A percentile compares a stretch with the other conserved stretches of the same genome.
These are phyloP conservation scores for Magnolia sinica DNA, from an alignment of 164 flowering plant species.

Conservation along the genomic window DNA sequence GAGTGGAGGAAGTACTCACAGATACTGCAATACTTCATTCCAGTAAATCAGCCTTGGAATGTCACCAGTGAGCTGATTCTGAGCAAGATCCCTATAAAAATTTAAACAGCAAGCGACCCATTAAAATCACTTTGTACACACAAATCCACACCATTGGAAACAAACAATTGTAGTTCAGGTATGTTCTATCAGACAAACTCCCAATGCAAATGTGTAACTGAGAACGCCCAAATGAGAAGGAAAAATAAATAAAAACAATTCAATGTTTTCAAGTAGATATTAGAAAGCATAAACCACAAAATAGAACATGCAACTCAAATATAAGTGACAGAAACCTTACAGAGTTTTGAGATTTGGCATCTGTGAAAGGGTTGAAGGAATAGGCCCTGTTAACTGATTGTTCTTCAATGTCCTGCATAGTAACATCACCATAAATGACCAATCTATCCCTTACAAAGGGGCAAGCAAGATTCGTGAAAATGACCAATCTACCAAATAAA, in stretches of 20 bases:
- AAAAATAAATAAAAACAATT: background rate
- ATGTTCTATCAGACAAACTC: no score
- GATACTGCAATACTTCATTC: constrained; percentile 91
- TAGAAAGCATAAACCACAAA: background rate
- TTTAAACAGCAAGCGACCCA: background rate
- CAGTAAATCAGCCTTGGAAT: constrained; percentile 85
- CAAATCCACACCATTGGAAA: background rate
- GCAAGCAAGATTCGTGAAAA: background rate
- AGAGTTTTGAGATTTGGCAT: constrained; percentile 79
- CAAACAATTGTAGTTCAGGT: no score
- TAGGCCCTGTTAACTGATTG: constrained; percentile 83
- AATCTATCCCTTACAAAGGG: no score
- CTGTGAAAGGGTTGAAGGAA: constrained; percentile 88
- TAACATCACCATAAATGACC: background rate
- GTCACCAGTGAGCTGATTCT: constrained; percentile 75
- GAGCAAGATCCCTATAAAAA: constrained; percentile 73
- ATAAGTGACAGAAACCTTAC: constrained; percentile 32
- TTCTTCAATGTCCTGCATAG: constrained; percentile 64
- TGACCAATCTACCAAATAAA: background rate
- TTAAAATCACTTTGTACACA: background rate
- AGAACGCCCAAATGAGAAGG: background rate
- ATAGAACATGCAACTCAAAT: background rate
- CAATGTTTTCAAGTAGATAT: background rate
- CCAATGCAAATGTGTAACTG: background rate
- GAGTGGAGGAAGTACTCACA: constrained; percentile 43